Conservation (phyloP, 2,329 filamentous ascomycete genomes). For the Coccinonectria pachysandricola region DNA sequence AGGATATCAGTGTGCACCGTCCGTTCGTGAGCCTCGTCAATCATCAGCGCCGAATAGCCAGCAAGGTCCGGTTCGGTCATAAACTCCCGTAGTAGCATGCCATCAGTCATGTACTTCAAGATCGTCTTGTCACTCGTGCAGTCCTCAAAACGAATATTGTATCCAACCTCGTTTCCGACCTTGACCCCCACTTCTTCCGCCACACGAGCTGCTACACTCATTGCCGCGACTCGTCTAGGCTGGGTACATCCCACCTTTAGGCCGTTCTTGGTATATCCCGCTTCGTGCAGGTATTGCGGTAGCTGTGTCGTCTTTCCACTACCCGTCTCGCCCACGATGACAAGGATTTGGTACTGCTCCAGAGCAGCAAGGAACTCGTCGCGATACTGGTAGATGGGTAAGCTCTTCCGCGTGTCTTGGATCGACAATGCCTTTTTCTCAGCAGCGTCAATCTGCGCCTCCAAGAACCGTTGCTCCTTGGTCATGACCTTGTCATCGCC, state of each 20-base stretch:
- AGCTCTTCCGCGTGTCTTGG: slow-evolving; percentile 78
- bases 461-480: slow-evolving; percentile 68
- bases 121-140: slow-evolving; percentile 83
- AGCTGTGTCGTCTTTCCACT: slow-evolving; percentile 94
- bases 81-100: slow-evolving; percentile 84
- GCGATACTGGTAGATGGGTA: slow-evolving; percentile 83
- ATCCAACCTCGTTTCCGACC: slow-evolving; percentile 85
- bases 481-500: slow-evolving; percentile 63
- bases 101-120: slow-evolving; percentile 95
- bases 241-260: slow-evolving; percentile 89
- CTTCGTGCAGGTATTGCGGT: slow-evolving; percentile 87
- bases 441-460: slow-evolving; percentile 75
- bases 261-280: slow-evolving; percentile 74
- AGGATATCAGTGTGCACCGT: slow-evolving; percentile 87
- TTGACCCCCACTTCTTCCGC: slow-evolving; percentile 88
- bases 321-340: slow-evolving; percentile 91
- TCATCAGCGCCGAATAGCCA: slow-evolving; percentile 82
- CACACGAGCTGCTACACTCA: slow-evolving; percentile 94
- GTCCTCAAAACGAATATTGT: slow-evolving; percentile 91
- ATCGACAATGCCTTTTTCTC: slow-evolving; percentile 83
- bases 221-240: slow-evolving; percentile 87
- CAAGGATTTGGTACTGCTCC: slow-evolving; percentile 74
- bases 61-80: slow-evolving; percentile 78
- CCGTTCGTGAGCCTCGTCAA: slow-evolving; percentile 94
- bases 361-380: slow-evolving; percentile 81